These are phyloP conservation scores for Babesia bovis DNA, from an alignment of 169 alveolate genomes.

Conservation along the genomic window DNA sequence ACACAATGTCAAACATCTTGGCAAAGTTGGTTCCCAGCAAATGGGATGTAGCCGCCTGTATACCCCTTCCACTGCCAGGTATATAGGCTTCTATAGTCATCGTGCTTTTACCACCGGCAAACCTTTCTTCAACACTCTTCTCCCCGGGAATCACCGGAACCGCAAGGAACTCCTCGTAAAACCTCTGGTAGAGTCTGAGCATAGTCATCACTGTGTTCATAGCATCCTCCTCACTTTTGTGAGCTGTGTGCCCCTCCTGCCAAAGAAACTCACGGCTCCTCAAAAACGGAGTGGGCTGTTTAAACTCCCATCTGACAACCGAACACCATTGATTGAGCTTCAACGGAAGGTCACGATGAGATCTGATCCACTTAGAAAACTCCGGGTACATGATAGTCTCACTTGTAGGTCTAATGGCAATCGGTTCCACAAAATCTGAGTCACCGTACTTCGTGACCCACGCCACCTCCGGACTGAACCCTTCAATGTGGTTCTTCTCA, in stretches of 20 bases:
- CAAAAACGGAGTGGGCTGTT: constrained; percentile 99
- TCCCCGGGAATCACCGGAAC: constrained; percentile 98
- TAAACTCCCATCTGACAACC: constrained; percentile 99
- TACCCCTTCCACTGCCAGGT: constrained; percentile 98
- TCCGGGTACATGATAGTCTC: constrained; percentile 99
- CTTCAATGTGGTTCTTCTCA: constrained; percentile 98
- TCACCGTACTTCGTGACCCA: constrained; percentile 98
- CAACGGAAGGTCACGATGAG: constrained; percentile 98
- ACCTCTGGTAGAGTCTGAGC: constrained; percentile 86
- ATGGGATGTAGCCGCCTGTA: constrained; percentile 98
- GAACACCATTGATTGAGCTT: constrained; percentile 96
- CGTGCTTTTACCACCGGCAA: constrained; percentile 99
- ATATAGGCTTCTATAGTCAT: constrained; percentile 95
- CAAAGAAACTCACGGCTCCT: constrained; percentile 99
- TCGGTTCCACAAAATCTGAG: constrained; percentile 92
- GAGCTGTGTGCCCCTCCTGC: constrained; percentile 99
- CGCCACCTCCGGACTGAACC: constrained; percentile 99
- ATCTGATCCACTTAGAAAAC: constrained; percentile 96
- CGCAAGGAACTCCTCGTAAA: constrained; percentile 95
- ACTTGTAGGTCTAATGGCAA: constrained; percentile 98
- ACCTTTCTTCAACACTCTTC: constrained; percentile 96
- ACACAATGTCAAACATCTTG: constrained; percentile 95
- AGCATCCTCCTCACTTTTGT: constrained; percentile 95
- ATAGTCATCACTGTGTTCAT: constrained; percentile 87
- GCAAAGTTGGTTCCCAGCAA: constrained; percentile 98